Percentiles rank a stretch among this genome's conserved stretches.
Evolutionary conservation across 2,329 filamentous ascomycete genomes (phyloP).

Genomic region (Ceratocystis diversiconidia): DNA sequence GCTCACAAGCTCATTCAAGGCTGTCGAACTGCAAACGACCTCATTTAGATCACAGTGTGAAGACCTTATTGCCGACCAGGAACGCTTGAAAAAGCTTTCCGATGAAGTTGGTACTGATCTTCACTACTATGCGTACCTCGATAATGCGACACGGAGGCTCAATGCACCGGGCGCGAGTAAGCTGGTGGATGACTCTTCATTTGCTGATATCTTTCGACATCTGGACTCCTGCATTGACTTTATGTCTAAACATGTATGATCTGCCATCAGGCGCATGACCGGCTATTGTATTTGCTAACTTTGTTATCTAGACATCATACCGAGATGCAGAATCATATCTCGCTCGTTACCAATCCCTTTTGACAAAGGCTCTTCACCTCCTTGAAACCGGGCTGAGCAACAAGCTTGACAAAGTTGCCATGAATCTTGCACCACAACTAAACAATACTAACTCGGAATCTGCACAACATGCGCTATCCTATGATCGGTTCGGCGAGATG

Average conservation of each 20-base stretch:
- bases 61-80: slow-evolving; percentile 69
- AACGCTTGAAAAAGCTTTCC: slow-evolving; percentile 61
- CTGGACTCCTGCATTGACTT: slow-evolving; percentile 85
- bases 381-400: slow-evolving; percentile 43
- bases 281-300: slow-evolving; percentile 18
- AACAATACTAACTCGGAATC: slow-evolving; percentile 42
- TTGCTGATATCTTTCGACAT: slow-evolving; percentile 74
- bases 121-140: slow-evolving; percentile 89
- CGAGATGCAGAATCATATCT: slow-evolving; percentile 79
- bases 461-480: slow-evolving; percentile 44
- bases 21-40: slow-evolving; percentile 82
- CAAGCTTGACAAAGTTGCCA: slow-evolving; percentile 38
- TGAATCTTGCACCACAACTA: slow-evolving; percentile 42
- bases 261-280: background rate
- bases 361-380: slow-evolving; percentile 51
- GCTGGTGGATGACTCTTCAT: slow-evolving; percentile 69
- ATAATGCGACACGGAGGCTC: slow-evolving; percentile 74
- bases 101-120: slow-evolving; percentile 77
- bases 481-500: slow-evolving; percentile 46
- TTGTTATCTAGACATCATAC: slow-evolving; percentile 49
- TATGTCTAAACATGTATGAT: slow-evolving; percentile 68
- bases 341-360: slow-evolving; percentile 69
- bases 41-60: slow-evolving; percentile 88
- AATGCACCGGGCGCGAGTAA: slow-evolving; percentile 84
- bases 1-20: slow-evolving; percentile 72